Base-by-base conservation (phyloP, 75 land plant genomes). In the Cupressus sempervirens region DNA sequence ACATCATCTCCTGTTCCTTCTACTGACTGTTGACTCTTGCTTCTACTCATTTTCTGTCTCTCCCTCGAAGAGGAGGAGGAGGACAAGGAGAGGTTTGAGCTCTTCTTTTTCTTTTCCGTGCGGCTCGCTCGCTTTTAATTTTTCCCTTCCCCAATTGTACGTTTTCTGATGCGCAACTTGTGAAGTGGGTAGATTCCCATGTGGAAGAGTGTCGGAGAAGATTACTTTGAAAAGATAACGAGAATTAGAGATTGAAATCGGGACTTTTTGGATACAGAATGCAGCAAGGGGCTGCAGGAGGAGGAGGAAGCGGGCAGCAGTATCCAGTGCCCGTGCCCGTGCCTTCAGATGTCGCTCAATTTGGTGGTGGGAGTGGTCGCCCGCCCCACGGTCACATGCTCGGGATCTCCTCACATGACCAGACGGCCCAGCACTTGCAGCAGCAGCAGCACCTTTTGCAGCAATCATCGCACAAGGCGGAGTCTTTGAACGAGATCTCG, bases 401-500 rank as follows among this genome's bases (percentile, higher is more conserved):
- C 36, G 62, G 83, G 74, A 85, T 89, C 91, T 83, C 83, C 54
- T 38, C 40, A 38, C 90, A 83, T 45, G 91, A 82, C 20, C 77
- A 81, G 83, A 67, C 86, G 29, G 85, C 82, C 68, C 86, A 80
- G 81, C 84, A 85, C 84, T 80, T 86, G 54, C 87, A 35, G 67
- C 83, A 32, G 53, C 50, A 34, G 56, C 83, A 32, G 53, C 50
- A 34, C 41, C 76, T 65, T 48, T 38, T 48, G 84, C 85, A 87
- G 32, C 86, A 81, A 74, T 52, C 82, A 82, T 32, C 46, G 18
- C 68, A 58, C 45, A 72, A 56, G 77, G 87, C 35, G 43, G 93
- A 90, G 82, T 88, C 83, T 2, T 86, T 90, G 29, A 87, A 92
- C 11, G 90, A 91, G 32, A 92, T 90, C 29, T 83, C 91, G 20